Evolutionary conservation across 768 basidiomycete genomes (phyloP).

Genomic region (Naganishia vishniacii): DNA sequence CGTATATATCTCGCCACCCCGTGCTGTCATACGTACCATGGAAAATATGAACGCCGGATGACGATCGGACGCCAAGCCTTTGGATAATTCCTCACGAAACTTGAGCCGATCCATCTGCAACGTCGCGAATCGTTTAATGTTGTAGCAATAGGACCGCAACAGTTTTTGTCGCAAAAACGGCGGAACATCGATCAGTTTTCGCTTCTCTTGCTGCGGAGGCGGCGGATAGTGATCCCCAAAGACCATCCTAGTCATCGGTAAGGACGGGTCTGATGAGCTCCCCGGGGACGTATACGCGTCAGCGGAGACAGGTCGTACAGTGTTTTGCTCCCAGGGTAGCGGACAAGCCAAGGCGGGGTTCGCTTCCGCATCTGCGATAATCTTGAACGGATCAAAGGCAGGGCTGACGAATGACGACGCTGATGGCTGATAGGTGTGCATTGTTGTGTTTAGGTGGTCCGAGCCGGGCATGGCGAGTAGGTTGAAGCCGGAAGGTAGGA

Average conservation of each 20-base stretch:
- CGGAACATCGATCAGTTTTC: slow-evolving; percentile 14
- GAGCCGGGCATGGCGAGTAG: background rate
- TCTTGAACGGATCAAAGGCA: too few species aligned
- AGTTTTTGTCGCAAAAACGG: slow-evolving; percentile 9
- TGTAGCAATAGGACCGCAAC: slow-evolving; percentile 6
- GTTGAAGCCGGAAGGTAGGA: slow-evolving; percentile 12
- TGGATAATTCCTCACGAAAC: background rate
- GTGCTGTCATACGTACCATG: slow-evolving; percentile 1
- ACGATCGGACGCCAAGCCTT: slow-evolving; percentile 6
- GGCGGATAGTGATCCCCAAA: background rate
- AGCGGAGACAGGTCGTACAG: too few species aligned
- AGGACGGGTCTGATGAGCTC: background rate
- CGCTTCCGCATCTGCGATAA: too few species aligned
- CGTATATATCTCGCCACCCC: background rate
- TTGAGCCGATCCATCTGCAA: slow-evolving; percentile 2
- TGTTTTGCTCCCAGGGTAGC: too few species aligned
- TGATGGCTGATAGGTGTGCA: slow-evolving; percentile 1
- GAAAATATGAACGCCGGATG: slow-evolving; percentile 5
- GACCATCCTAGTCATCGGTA: background rate
- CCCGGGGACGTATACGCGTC: too few species aligned
- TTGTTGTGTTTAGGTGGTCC: too few species aligned
- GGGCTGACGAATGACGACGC: too few species aligned
- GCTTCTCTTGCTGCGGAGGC: too few species aligned
- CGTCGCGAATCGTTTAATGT: slow-evolving; percentile 14
- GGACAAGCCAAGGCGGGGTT: too few species aligned